phyloP scores from a whole-genome alignment of 108 stramenopile species.

The Cyclotella baltica region DNA sequence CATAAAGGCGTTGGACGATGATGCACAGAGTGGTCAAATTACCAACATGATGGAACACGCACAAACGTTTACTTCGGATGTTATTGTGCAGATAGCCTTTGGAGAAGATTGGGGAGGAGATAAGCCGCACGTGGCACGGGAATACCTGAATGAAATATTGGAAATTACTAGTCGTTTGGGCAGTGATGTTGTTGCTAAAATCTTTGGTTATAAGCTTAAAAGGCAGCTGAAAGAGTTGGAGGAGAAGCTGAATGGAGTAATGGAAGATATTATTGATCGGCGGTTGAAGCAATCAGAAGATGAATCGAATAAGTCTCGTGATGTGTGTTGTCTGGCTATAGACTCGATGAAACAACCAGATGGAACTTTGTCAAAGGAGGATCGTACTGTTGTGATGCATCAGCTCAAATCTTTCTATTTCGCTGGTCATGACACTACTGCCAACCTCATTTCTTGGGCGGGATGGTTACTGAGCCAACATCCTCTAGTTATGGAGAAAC shows the following conservation, averaged over 20 bases:
- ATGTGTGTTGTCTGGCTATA: slow-evolving; percentile 20
- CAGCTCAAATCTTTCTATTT: slow-evolving; percentile 67
- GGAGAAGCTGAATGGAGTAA: too few species aligned
- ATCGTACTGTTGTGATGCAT: slow-evolving; percentile 30
- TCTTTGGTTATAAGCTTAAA: too few species aligned
- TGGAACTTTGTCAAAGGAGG: slow-evolving; percentile 15
- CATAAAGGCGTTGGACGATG: slow-evolving; percentile 29
- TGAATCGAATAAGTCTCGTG: slow-evolving; percentile 36
- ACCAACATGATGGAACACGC: slow-evolving; percentile 38
- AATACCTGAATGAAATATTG: slow-evolving; percentile 19
- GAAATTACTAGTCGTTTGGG: slow-evolving; percentile 41
- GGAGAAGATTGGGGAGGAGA: slow-evolving; percentile 50
- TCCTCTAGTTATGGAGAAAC: slow-evolving; percentile 32
- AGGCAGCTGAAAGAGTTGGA: too few species aligned
- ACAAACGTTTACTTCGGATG: slow-evolving; percentile 40
- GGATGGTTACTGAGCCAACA: slow-evolving; percentile 49
- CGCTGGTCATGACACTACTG: slow-evolving; percentile 62
- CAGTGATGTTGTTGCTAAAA: slow-evolving; percentile 15
- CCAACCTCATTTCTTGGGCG: slow-evolving; percentile 58
- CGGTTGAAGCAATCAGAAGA: too few species aligned
- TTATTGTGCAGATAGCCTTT: slow-evolving; percentile 45
- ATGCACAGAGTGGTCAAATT: slow-evolving; percentile 10
- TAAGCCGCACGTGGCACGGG: slow-evolving; percentile 3
- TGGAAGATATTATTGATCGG: too few species aligned
- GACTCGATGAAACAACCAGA: too few species aligned